Conservation (phyloP, 2,329 filamentous ascomycete species). For the Calonectria henricotiae region DNA sequence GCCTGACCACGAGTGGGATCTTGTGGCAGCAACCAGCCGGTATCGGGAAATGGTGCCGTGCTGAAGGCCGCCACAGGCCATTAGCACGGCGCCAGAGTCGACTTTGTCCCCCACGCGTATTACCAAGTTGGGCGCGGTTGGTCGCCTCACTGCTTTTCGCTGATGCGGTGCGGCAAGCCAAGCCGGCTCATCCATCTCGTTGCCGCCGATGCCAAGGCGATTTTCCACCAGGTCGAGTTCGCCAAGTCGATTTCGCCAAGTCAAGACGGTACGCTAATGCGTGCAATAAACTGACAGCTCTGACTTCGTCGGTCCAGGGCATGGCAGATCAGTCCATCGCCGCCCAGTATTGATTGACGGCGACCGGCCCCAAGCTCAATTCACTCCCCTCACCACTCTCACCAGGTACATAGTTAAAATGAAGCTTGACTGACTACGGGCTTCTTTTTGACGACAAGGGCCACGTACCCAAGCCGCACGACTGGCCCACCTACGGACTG, state of each 20-base stretch:
- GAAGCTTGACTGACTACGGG: slow-evolving; percentile 9
- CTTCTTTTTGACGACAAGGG: slow-evolving; percentile 19
- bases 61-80: not conserved
- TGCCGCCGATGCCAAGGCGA: not conserved
- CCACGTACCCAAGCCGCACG: slow-evolving; percentile 9
- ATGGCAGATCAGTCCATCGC: not conserved
- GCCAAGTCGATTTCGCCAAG: not conserved
- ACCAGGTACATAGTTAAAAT: slow-evolving; percentile 11
- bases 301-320: not conserved
- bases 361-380: not conserved
- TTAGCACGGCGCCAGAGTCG: slow-evolving; percentile 8
- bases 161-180: not conserved
- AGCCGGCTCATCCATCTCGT: not conserved
- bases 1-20: not conserved
- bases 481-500: not conserved
- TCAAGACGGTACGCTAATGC: not conserved
- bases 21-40: not conserved
- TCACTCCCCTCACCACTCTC: not conserved
- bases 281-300: not conserved
- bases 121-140: not conserved
- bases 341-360: not conserved
- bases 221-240: not conserved
- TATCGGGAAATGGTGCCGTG: slow-evolving; percentile 12
- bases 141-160: not conserved
- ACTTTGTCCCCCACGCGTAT: not conserved